Base-by-base conservation (phyloP, 169 alveolate species). In the Perkinsus chesapeaki region DNA sequence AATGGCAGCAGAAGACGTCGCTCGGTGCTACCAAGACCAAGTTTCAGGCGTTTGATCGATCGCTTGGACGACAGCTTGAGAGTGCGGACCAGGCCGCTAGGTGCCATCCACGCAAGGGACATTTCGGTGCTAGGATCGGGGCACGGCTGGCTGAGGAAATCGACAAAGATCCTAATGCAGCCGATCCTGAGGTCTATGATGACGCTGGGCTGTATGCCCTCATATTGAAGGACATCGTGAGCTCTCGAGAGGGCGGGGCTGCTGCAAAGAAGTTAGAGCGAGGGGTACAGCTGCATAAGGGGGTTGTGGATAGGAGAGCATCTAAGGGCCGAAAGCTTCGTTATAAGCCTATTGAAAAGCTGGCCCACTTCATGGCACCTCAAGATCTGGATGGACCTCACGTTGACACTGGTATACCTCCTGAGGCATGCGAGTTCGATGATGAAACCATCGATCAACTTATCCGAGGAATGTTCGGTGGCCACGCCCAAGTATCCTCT, bases 251-350 rank as follows among this genome's bases (percentile, higher is more conserved):
- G 3, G 31, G 82, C 82, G 82, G 82, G 3, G 82, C 31, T 3
- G 31, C 82, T 7, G 82, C 37, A 34, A 60, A 23, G 82, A 60
- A 60, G 27, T 34, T 60, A 27, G 82, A 60, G 23, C 82, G 82
- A 34, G 82, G 82, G 12, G 82, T 60, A 27, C 82, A 60, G 31
- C 23, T 60, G 82, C 82, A 60, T 16, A 60, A 60, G 82, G 82
- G 82, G 27, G 82, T 60, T 60, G 96, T 95, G 9, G 96, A 95
- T 43, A 92, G 96, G 31, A 93, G 96, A 73, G 96, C 96, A 27
- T 95, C 96, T 0, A 95, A 95, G 91, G 96, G 96, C 82, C 91
- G 96, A n/a, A 95, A 94, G 93, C 93, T 95, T 19, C 94, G 96
- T 39, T 95, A 95, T 82, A 94, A 93, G 90, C 95, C 96, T 48